Percentiles rank a stretch among this genome's conserved stretches.
Evolutionary conservation across 169 alveolate genomes (phyloP).

Genomic region (Babesia caballi): DNA sequence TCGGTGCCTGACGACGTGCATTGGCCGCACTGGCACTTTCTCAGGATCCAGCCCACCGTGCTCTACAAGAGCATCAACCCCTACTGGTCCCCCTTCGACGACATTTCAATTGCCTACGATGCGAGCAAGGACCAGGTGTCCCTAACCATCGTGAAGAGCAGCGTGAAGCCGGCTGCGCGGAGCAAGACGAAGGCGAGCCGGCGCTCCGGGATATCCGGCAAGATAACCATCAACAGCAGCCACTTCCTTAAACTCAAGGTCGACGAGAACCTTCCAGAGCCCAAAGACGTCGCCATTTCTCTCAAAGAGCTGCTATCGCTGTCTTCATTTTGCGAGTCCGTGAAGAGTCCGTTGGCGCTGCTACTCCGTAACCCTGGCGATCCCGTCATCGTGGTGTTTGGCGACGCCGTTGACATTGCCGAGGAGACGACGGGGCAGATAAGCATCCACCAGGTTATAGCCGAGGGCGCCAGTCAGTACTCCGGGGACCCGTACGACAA

Average conservation of each 20-base stretch:
- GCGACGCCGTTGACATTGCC: conserved; percentile 51
- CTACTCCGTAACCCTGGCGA: conserved; percentile 45
- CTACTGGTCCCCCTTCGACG: conserved; percentile 59
- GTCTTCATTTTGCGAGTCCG: conserved; percentile 53
- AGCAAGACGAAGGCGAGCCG: conserved; percentile 11
- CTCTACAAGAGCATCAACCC: conserved; percentile 56
- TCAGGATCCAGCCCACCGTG: conserved; percentile 52
- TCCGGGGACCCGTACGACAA: neutral
- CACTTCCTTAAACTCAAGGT: conserved; percentile 4
- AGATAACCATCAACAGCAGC: conserved; percentile 51
- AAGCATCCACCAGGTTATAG: conserved; percentile 40
- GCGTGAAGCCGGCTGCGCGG: neutral
- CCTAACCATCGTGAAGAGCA: conserved; percentile 33
- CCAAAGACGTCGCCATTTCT: conserved; percentile 38
- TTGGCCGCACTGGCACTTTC: conserved; percentile 58
- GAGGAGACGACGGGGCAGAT: conserved; percentile 25
- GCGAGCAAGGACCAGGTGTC: conserved; percentile 15
- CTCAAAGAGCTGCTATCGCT: conserved; percentile 51
- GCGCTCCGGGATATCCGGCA: conserved; percentile 43
- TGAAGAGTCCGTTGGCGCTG: conserved; percentile 54
- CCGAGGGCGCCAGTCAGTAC: conserved; percentile 11
- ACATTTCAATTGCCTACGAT: conserved; percentile 40
- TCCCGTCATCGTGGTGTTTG: conserved; percentile 60
- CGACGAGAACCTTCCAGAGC: conserved; percentile 41
- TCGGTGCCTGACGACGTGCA: conserved; percentile 48